Evolutionary conservation across 2,329 filamentous ascomycete species (phyloP), one percentile per base, ranked within the genome.

Genomic region (Endothia cerciana): DNA sequence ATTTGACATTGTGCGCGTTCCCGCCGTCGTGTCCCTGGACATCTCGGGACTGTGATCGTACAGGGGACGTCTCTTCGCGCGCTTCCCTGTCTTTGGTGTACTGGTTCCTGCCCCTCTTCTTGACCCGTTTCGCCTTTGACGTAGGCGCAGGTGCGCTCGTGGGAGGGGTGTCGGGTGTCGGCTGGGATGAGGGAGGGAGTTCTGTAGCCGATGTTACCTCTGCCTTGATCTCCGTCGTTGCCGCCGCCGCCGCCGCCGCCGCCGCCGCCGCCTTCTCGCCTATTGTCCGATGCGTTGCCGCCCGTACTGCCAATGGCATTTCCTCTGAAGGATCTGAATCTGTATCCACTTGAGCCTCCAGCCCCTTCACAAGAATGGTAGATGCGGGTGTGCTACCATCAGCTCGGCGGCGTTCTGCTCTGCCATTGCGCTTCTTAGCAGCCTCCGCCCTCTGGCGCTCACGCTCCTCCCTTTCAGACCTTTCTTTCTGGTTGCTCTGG

Each of bases 251-350:
- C 15, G 30, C 5, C 15, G 69, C 69, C 25, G 60, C 73, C 66
- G 60, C 70, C 55, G 56, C n/a, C n/a, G 11, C 40, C 17, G 53
- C 47, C 6, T 67, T 63, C n/a, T 66, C 62, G 15, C 66, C 68
- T 36, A 60, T 53, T 36, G 72, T 66, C 65, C 76, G 77, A 67
- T 73, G 81, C 56, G 72, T 70, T 5, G 74, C 70, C 53, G 76
- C 74, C 60, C 77, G 77, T 64, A 76, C 72, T 40, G 86, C 86
- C 65, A 84, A 72, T 33, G 85, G 86, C 55, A 84, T 78, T 74
- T 94, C 91, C 70, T 92, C 89, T 28, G 89, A 87, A 38, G 88
- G 84, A 72, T 93, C 91, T 38, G 90, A 91, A 73, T 94, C 91
- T 90, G 71, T 69, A 67, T 71, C 73, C 70, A 71, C 63, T 74